Evolutionary conservation across 169 alveolate species (phyloP).

Genomic region (Cryptosporidium andersoni): DNA sequence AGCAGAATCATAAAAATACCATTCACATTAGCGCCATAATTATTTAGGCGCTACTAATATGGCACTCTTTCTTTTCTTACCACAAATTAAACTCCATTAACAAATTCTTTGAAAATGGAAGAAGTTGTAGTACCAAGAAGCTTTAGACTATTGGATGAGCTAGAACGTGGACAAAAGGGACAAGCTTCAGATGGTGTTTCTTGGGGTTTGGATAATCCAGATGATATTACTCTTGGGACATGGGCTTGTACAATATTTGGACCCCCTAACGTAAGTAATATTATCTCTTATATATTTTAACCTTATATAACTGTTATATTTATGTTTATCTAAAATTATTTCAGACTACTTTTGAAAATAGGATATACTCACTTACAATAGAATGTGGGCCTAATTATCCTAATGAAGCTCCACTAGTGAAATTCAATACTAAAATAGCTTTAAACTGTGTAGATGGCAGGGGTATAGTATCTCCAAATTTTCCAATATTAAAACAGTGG

Average conservation of each 20-base stretch:
- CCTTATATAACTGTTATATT: neutral
- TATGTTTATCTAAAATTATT: neutral
- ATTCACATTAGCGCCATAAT: too few relatives aligned
- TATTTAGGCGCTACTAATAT: too few relatives aligned
- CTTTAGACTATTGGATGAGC: slow-evolving; percentile 95
- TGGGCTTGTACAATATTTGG: slow-evolving; percentile 96
- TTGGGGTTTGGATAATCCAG: slow-evolving; percentile 92
- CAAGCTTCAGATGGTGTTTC: slow-evolving; percentile 94
- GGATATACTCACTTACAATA: slow-evolving; percentile 92
- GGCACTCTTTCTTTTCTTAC: too few relatives aligned
- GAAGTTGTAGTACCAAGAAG: slow-evolving; percentile 94
- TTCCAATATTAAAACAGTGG: slow-evolving; percentile 90
- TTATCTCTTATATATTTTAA: slow-evolving; percentile 4
- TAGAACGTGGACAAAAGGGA: slow-evolving; percentile 97
- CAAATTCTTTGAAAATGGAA: slow-evolving; percentile 33
- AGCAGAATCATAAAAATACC: too few relatives aligned
- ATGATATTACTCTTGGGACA: slow-evolving; percentile 91
- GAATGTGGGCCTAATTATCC: slow-evolving; percentile 95
- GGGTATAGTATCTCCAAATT: slow-evolving; percentile 83
- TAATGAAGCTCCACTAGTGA: slow-evolving; percentile 93
- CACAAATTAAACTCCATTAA: too few relatives aligned
- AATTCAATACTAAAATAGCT: slow-evolving; percentile 89
- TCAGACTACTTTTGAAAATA: slow-evolving; percentile 92
- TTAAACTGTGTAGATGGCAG: slow-evolving; percentile 89
- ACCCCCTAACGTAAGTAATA: slow-evolving; percentile 86